These are phyloP conservation scores for Fusarium caatingaense DNA, from an alignment of 2,329 filamentous ascomycete species.

Conservation along the genomic window DNA sequence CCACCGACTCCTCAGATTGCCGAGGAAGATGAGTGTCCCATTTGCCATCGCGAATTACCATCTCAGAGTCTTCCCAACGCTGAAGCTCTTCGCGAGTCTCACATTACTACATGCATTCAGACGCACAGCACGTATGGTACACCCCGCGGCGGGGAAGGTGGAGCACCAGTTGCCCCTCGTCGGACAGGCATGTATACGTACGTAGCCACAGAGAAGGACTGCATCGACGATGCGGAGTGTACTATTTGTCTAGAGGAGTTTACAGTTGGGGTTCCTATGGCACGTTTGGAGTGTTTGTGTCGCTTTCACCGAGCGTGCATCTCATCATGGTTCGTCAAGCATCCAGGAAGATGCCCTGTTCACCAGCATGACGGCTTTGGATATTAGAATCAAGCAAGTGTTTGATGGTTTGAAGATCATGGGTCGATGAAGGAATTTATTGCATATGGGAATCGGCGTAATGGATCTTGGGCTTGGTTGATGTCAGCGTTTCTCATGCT, in stretches of 20 bases:
- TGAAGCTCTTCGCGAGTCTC: conserved; percentile 66
- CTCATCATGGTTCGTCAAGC: conserved; percentile 69
- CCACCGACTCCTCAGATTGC: conserved; percentile 63
- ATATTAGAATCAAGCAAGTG: conserved; percentile 50
- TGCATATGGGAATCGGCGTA: conserved; percentile 42
- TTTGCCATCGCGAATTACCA: conserved; percentile 79
- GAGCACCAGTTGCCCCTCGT: conserved; percentile 53
- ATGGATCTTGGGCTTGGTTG: conserved; percentile 14
- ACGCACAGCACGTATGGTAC: conserved; percentile 64
- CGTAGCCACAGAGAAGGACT: conserved; percentile 74
- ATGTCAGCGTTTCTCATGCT: conserved; percentile 30
- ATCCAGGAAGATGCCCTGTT: conserved; percentile 72
- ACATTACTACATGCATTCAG: conserved; percentile 69
- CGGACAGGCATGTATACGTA: conserved; percentile 73
- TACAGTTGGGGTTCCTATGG: conserved; percentile 70
- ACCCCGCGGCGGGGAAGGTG: conserved; percentile 45
- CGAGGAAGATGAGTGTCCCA: conserved; percentile 83
- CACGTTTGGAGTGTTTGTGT: conserved; percentile 74
- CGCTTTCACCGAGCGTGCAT: conserved; percentile 73
- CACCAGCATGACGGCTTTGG: conserved; percentile 73
- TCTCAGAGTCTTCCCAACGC: conserved; percentile 64
- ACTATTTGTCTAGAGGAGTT: conserved; percentile 77
- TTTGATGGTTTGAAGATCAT: conserved; percentile 2
- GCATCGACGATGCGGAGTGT: conserved; percentile 74
- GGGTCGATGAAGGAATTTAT: conserved; percentile 1